phyloP scores from a whole-genome alignment of 2,329 filamentous ascomycete genomes.

The Ramichloridium luteum region DNA sequence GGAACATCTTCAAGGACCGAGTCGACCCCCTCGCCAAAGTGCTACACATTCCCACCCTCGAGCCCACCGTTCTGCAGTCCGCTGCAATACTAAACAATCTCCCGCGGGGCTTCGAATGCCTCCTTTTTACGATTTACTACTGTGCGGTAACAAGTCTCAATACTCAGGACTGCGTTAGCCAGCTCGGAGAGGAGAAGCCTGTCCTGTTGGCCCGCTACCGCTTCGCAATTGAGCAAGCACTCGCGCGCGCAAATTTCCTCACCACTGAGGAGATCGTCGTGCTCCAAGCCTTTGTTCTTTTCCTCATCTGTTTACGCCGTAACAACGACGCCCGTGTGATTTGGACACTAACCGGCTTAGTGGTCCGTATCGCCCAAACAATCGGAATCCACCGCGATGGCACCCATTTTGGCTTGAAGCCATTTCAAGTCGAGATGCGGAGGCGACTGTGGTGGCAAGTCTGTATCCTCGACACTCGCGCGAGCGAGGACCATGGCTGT shows the following conservation, averaged over 20 bases:
- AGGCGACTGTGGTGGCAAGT: constrained; percentile 50
- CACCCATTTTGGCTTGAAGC: constrained; percentile 40
- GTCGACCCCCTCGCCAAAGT: constrained; percentile 63
- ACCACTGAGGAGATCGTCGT: constrained; percentile 50
- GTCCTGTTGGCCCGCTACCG: constrained; percentile 43
- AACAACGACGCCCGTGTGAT: constrained; percentile 39
- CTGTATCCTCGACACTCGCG: constrained; percentile 45
- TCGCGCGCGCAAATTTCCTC: constrained; percentile 51
- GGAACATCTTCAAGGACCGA: constrained; percentile 60
- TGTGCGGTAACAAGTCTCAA: constrained; percentile 42
- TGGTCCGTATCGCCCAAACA: constrained; percentile 47
- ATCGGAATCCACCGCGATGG: constrained; percentile 51
- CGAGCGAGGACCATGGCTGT: constrained; percentile 51
- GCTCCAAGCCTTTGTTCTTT: constrained; percentile 50
- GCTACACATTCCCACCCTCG: constrained; percentile 56
- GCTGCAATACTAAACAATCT: constrained; percentile 48
- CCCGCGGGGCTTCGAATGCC: constrained; percentile 43
- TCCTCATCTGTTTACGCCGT: constrained; percentile 44
- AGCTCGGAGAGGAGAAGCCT: constrained; percentile 41
- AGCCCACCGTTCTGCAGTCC: constrained; percentile 48
- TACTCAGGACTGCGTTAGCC: constrained; percentile 33
- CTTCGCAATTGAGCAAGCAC: constrained; percentile 50
- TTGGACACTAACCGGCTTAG: constrained; percentile 48
- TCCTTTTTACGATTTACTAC: constrained; percentile 53
- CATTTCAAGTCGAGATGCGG: constrained; percentile 50